phyloP scores from a whole-genome alignment of 768 basidiomycete genomes.

The Pulveroboletus sp. region DNA sequence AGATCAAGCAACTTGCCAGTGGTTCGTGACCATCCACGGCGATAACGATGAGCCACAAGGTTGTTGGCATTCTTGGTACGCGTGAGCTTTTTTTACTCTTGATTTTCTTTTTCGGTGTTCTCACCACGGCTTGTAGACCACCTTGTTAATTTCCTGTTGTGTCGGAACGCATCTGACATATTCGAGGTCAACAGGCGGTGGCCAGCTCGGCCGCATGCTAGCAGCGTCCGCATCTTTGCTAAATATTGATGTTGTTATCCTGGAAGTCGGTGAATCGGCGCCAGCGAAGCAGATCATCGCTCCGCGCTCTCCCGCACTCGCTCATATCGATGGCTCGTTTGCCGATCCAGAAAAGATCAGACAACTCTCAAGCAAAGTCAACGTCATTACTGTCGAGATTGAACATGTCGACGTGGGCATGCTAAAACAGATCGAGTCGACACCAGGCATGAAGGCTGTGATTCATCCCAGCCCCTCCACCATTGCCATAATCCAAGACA shows the following conservation, averaged over 20 bases:
- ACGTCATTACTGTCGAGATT: slow-evolving; percentile 93
- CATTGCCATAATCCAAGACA: slow-evolving; percentile 80
- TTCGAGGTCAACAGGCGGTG: slow-evolving; percentile 63
- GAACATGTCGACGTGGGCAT: slow-evolving; percentile 88
- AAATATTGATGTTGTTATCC: slow-evolving; percentile 77
- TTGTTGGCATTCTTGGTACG: slow-evolving; percentile 30
- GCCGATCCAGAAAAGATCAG: slow-evolving; percentile 74
- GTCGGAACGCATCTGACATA: slow-evolving; percentile 1
- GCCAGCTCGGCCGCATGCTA: slow-evolving; percentile 97
- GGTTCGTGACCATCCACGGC: neutral
- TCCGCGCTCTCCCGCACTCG: slow-evolving; percentile 43
- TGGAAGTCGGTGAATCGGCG: slow-evolving; percentile 74
- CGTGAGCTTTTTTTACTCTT: slow-evolving; percentile 15
- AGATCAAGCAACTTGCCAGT: too few relatives aligned
- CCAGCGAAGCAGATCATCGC: slow-evolving; percentile 90
- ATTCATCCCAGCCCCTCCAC: slow-evolving; percentile 82
- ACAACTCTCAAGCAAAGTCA: slow-evolving; percentile 74
- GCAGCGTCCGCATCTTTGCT: slow-evolving; percentile 85
- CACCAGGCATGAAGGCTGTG: slow-evolving; percentile 25
- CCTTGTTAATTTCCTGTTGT: neutral
- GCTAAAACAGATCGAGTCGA: slow-evolving; percentile 46
- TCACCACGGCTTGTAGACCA: slow-evolving; percentile 13
- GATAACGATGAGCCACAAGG: slow-evolving; percentile 29
- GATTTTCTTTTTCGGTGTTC: neutral
- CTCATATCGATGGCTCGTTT: slow-evolving; percentile 89